These are phyloP conservation scores for Tolypocladium ophioglossoides DNA, from an alignment of 2,329 filamentous ascomycete genomes.

Conservation along the genomic window DNA sequence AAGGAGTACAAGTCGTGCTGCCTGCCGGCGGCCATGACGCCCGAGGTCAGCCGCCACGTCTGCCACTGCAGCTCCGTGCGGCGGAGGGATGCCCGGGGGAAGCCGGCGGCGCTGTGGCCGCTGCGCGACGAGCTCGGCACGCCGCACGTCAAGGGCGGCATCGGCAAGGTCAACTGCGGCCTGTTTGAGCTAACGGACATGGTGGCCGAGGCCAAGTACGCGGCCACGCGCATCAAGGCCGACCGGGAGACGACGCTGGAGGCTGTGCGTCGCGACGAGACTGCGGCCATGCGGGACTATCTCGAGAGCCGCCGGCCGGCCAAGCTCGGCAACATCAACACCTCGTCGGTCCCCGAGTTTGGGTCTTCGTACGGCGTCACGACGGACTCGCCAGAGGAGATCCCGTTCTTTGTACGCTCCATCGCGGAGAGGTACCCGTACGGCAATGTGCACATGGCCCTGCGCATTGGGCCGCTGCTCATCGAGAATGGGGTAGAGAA, in stretches of 20 bases:
- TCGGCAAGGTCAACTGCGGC: conserved; percentile 5
- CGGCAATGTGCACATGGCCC: conserved; percentile 28
- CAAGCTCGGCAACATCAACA: conserved; percentile 6
- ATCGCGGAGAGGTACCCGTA: conserved; percentile 23
- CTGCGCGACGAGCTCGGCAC: neutral
- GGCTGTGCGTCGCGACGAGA: conserved; percentile 1
- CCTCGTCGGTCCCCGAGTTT: conserved; percentile 9
- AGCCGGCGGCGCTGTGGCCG: conserved; percentile 8
- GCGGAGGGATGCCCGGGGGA: conserved; percentile 10
- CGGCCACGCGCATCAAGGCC: conserved; percentile 3
- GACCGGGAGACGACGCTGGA: conserved; percentile 4
- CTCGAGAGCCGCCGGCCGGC: neutral
- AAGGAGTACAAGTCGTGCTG: conserved; percentile 25
- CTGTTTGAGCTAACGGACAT: conserved; percentile 9
- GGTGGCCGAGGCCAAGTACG: conserved; percentile 14
- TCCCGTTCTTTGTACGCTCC: conserved; percentile 19
- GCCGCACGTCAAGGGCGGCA: conserved; percentile 2
- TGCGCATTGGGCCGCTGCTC: conserved; percentile 26
- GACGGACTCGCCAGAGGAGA: conserved; percentile 11
- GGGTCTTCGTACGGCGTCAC: conserved; percentile 9
- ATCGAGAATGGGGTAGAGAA: conserved; percentile 27
- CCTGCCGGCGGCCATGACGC: conserved; percentile 13
- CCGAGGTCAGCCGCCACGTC: conserved; percentile 12
- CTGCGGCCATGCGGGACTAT: neutral
- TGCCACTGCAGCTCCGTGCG: conserved; percentile 13